Percentiles rank a stretch among this genome's conserved stretches.
Conservation (phyloP, 2,329 filamentous ascomycete species). For the Elsinoe batatas region DNA sequence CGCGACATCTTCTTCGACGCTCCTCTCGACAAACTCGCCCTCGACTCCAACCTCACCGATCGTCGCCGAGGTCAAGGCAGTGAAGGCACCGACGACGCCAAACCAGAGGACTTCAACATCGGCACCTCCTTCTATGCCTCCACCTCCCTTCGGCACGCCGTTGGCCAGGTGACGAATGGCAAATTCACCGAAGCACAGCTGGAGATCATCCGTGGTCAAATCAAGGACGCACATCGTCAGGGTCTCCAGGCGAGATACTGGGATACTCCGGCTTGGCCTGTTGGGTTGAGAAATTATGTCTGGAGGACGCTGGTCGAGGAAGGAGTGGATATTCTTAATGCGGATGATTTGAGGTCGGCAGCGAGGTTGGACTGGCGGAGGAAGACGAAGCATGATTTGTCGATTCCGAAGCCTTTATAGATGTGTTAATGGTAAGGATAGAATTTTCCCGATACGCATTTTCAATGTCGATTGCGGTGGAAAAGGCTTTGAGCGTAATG, state of each 20-base stretch:
- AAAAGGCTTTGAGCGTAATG: neutral
- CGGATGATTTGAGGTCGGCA: constrained; percentile 46
- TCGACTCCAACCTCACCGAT: neutral
- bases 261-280: constrained; percentile 47
- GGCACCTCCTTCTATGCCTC: constrained; percentile 60
- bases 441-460: too few relatives aligned
- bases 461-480: neutral
- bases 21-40: constrained; percentile 37
- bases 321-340: constrained; percentile 48
- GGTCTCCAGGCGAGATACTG: constrained; percentile 50
- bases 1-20: constrained; percentile 57
- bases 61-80: constrained; percentile 35
- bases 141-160: constrained; percentile 43
- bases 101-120: constrained; percentile 37
- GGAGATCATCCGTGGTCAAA: constrained; percentile 40
- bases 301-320: constrained; percentile 46
- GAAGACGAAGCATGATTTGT: constrained; percentile 3
- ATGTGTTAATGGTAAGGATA: neutral
- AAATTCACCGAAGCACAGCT: constrained; percentile 39
- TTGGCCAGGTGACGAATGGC: constrained; percentile 41
- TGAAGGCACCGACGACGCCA: constrained; percentile 29
- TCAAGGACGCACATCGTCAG: constrained; percentile 40
- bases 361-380: constrained; percentile 39
- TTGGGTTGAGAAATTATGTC: constrained; percentile 42
- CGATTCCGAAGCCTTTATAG: neutral